Evolutionary conservation across 768 basidiomycete genomes (phyloP).

Genomic region (Amanita molliuscula): DNA sequence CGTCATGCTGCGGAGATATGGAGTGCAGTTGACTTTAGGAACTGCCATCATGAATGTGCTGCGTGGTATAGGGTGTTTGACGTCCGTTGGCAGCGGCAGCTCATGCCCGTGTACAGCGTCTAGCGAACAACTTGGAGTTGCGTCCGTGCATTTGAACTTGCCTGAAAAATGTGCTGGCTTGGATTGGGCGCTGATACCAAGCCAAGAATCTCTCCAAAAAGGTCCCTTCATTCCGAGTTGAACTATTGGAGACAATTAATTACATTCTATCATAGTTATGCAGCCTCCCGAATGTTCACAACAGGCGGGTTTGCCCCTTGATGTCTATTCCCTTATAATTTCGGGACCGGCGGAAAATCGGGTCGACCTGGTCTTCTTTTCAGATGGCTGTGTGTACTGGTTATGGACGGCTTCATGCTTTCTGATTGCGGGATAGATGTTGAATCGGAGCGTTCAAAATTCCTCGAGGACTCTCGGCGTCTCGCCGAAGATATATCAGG

Average conservation of each 20-base stretch:
- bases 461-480: conserved; percentile 52
- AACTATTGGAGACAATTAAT: background rate
- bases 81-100: background rate
- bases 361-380: conserved; percentile 68
- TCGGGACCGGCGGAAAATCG: conserved; percentile 59
- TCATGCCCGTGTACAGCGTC: background rate
- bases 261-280: background rate
- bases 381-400: conserved; percentile 57
- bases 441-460: conserved; percentile 45
- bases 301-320: conserved; percentile 18
- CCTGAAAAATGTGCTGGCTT: background rate
- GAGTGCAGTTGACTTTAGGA: background rate
- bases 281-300: background rate
- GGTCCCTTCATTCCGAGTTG: background rate
- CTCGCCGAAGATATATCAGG: conserved; percentile 60
- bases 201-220: background rate
- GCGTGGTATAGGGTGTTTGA: background rate
- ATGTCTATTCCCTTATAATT: conserved; percentile 44
- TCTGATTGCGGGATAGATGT: conserved; percentile 31
- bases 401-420: background rate
- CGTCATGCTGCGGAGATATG: background rate
- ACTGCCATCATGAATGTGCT: background rate
- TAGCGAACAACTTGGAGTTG: background rate
- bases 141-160: background rate
- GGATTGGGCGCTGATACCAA: background rate